These are phyloP conservation scores for Blastobotrys terrestris DNA, from an alignment of 805 yeast genomes.

Conservation along the genomic window DNA sequence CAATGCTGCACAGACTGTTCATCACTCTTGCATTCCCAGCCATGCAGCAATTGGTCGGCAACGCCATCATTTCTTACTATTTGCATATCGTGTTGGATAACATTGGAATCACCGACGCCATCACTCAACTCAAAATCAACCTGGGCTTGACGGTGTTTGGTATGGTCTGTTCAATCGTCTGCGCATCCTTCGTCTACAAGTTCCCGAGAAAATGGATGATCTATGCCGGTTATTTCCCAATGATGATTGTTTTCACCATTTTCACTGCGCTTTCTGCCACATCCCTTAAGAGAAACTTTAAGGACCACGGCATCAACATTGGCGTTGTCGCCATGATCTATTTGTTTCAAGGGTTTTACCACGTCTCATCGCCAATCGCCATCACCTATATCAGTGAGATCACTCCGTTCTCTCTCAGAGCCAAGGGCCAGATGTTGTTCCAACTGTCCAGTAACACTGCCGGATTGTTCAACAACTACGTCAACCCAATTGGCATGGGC, in stretches of 20 bases:
- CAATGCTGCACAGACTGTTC: slow-evolving; percentile 11
- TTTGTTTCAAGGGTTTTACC: slow-evolving; percentile 1
- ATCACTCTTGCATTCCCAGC: slow-evolving; percentile 10
- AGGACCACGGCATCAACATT: neutral
- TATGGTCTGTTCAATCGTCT: neutral
- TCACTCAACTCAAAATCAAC: slow-evolving; percentile 17
- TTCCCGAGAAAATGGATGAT: slow-evolving; percentile 15
- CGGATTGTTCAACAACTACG: slow-evolving; percentile 28
- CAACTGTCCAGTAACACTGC: slow-evolving; percentile 18
- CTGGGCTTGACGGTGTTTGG: slow-evolving; percentile 12
- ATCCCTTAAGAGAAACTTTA: neutral
- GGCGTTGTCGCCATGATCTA: slow-evolving; percentile 9
- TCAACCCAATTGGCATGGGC: slow-evolving; percentile 37
- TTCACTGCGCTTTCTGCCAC: slow-evolving; percentile 39
- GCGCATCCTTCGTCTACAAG: slow-evolving; percentile 7
- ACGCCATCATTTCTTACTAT: slow-evolving; percentile 34
- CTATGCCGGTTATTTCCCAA: slow-evolving; percentile 11
- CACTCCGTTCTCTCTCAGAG: slow-evolving; percentile 30
- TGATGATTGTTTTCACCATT: slow-evolving; percentile 21
- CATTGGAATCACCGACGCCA: slow-evolving; percentile 43
- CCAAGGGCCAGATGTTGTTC: slow-evolving; percentile 36
- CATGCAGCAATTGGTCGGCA: slow-evolving; percentile 16
- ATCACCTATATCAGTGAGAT: slow-evolving; percentile 20
- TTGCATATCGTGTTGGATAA: slow-evolving; percentile 44
- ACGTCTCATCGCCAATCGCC: slow-evolving; percentile 2